Evolutionary conservation across 1,284 basidiomycete genomes (phyloP).

Genomic region (Phellopilus nigrolimitatus): DNA sequence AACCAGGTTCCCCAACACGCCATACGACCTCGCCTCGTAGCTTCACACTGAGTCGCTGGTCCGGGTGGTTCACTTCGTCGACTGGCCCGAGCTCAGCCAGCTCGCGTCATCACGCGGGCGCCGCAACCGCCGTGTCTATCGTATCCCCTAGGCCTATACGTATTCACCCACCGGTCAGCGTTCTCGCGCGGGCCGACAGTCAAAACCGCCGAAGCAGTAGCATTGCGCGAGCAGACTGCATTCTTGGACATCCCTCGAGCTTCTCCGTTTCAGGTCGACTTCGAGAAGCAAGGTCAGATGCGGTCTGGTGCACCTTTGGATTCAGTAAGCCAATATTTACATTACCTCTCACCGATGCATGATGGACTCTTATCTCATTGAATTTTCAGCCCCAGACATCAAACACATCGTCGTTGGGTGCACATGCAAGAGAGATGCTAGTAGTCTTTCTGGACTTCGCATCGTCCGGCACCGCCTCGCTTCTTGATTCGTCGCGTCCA

Average conservation of each 20-base stretch:
- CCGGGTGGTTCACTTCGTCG: slow-evolving; percentile 15
- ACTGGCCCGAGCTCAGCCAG: slow-evolving; percentile 7
- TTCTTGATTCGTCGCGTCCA: slow-evolving; percentile 32
- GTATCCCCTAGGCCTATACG: slow-evolving; percentile 14
- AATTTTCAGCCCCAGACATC: slow-evolving; percentile 6
- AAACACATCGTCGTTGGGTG: slow-evolving; percentile 10
- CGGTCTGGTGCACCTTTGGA: not conserved
- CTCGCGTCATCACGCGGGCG: not conserved
- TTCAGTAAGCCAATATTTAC: not conserved
- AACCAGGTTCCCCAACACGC: slow-evolving; percentile 1
- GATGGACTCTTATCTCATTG: not conserved
- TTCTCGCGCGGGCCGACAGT: slow-evolving; percentile 8
- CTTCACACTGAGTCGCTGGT: slow-evolving; percentile 11
- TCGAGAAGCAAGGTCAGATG: slow-evolving; percentile 11
- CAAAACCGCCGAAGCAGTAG: slow-evolving; percentile 8
- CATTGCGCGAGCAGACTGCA: not conserved
- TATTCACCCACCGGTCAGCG: slow-evolving; percentile 3
- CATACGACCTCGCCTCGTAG: slow-evolving; percentile 7
- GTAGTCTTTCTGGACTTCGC: slow-evolving; percentile 58
- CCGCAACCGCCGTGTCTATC: slow-evolving; percentile 6
- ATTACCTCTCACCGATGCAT: not conserved
- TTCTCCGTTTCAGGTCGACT: slow-evolving; percentile 19
- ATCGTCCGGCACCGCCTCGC: slow-evolving; percentile 42
- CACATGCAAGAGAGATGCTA: slow-evolving; percentile 17
- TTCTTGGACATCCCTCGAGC: slow-evolving; percentile 17